Evolutionary conservation across 2,329 filamentous ascomycete genomes (phyloP).

Genomic region (Xylaria digitata): DNA sequence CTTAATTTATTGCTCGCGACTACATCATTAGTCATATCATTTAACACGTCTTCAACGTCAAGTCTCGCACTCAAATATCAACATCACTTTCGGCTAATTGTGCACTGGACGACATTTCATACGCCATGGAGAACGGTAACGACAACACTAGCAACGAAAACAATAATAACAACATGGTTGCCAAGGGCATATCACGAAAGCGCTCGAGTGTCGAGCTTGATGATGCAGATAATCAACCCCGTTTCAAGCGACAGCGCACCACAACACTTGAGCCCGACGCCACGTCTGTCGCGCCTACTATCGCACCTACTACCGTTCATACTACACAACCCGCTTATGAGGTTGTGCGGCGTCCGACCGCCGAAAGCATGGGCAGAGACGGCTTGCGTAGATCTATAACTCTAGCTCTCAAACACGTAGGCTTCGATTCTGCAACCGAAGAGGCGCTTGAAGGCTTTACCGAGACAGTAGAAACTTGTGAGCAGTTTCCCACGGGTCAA

Average conservation of each 20-base stretch:
- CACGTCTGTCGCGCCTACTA: conserved; percentile 5
- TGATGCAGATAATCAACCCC: conserved; percentile 29
- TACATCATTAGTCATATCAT: not conserved
- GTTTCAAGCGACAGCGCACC: conserved; percentile 46
- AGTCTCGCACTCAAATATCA: not conserved
- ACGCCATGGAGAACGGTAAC: not conserved
- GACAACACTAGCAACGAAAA: not conserved
- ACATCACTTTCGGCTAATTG: not conserved
- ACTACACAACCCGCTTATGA: conserved; percentile 26
- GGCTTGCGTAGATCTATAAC: conserved; percentile 67
- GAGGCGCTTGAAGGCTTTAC: conserved; percentile 71
- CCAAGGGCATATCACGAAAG: conserved; percentile 41
- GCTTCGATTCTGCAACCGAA: conserved; percentile 65
- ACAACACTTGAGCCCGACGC: conserved; percentile 38
- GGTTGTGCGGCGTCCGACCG: conserved; percentile 41
- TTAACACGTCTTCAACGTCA: not conserved
- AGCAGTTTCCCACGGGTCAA: conserved; percentile 41
- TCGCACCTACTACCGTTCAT: not conserved
- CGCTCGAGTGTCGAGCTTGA: conserved; percentile 41
- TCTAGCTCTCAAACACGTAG: conserved; percentile 66
- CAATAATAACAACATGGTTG: conserved; percentile 13
- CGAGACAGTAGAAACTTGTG: conserved; percentile 67
- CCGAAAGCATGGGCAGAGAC: conserved; percentile 52
- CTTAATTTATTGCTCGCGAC: not conserved
- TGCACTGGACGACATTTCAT: not conserved